These are phyloP conservation scores for Aspergillus sparsus DNA, from an alignment of 495 filamentous ascomycete genomes.

Conservation along the genomic window DNA sequence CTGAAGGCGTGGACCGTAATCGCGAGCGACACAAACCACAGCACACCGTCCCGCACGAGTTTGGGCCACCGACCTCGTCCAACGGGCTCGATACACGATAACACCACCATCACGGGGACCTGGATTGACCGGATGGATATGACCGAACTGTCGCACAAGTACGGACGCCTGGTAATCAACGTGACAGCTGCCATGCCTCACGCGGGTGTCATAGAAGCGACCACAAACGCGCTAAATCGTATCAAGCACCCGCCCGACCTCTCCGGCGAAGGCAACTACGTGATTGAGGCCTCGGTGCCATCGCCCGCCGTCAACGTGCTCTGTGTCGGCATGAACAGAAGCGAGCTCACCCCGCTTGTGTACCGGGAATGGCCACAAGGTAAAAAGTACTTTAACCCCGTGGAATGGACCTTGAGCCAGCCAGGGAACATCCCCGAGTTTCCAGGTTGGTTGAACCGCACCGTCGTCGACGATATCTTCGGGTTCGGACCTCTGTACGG, in stretches of 20 bases:
- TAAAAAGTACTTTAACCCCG: conserved; percentile 37
- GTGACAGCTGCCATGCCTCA: conserved; percentile 76
- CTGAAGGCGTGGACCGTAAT: conserved; percentile 51
- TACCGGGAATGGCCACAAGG: conserved; percentile 57
- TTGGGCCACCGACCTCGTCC: conserved; percentile 50
- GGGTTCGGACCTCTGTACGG: conserved; percentile 54
- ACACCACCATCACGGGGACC: conserved; percentile 60
- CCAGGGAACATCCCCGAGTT: conserved; percentile 28
- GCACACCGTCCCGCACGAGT: conserved; percentile 30
- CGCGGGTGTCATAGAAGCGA: conserved; percentile 62
- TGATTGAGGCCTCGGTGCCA: conserved; percentile 62
- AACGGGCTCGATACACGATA: conserved; percentile 60
- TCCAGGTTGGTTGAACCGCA: conserved; percentile 52
- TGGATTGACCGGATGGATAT: conserved; percentile 61
- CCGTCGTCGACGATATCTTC: conserved; percentile 69
- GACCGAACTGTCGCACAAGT: conserved; percentile 41
- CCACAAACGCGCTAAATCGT: conserved; percentile 55
- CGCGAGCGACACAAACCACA: conserved; percentile 31
- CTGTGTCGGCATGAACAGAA: conserved; percentile 60
- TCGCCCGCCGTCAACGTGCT: conserved; percentile 68
- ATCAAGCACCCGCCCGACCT: conserved; percentile 68
- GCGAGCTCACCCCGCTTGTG: conserved; percentile 62
- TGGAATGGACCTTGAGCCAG: conserved; percentile 27
- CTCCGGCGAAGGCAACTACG: conserved; percentile 65
- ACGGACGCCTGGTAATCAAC: conserved; percentile 63